phyloP scores from a whole-genome alignment of 2,329 filamentous ascomycete genomes.

The Coniochaeta sp. region DNA sequence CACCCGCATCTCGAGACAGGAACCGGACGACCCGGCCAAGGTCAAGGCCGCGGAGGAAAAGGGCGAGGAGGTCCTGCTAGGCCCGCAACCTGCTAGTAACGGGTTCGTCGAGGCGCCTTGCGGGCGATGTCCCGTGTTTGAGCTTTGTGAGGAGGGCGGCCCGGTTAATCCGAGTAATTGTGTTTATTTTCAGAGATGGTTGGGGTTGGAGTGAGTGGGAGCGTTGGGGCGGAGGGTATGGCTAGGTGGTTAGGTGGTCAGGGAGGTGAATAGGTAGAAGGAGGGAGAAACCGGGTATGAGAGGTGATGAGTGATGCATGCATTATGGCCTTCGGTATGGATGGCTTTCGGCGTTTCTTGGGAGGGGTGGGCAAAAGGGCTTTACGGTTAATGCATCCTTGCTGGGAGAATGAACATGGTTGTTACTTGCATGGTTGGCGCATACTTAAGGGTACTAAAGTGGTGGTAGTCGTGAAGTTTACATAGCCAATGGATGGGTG shows the following conservation, averaged over 20 bases:
- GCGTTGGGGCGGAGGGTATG: slow-evolving; percentile 2
- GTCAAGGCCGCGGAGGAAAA: slow-evolving; percentile 10
- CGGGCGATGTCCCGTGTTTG: slow-evolving; percentile 86
- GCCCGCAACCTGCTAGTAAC: slow-evolving; percentile 46
- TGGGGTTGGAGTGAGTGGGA: slow-evolving; percentile 40
- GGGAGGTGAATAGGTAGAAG: slow-evolving; percentile 8
- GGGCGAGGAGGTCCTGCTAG: slow-evolving; percentile 17
- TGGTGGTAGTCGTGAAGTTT: too few species aligned
- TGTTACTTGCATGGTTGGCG: too few species aligned
- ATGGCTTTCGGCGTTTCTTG: not conserved
- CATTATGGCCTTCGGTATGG: not conserved
- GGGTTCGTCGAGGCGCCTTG: slow-evolving; percentile 86
- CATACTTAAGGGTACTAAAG: too few species aligned
- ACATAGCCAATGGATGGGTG: not conserved
- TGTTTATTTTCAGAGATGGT: slow-evolving; percentile 85
- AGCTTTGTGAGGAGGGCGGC: slow-evolving; percentile 84
- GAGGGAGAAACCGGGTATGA: too few species aligned
- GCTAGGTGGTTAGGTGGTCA: slow-evolving; percentile 4
- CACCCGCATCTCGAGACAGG: slow-evolving; percentile 38
- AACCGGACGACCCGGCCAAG: slow-evolving; percentile 17
- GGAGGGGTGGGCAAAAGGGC: not conserved
- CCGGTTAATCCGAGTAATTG: slow-evolving; percentile 86
- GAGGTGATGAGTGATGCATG: not conserved
- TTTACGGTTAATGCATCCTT: not conserved
- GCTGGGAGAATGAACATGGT: not conserved